Evolutionary conservation across 768 basidiomycete genomes (phyloP).

Genomic region (Rhizopogon vulgaris): DNA sequence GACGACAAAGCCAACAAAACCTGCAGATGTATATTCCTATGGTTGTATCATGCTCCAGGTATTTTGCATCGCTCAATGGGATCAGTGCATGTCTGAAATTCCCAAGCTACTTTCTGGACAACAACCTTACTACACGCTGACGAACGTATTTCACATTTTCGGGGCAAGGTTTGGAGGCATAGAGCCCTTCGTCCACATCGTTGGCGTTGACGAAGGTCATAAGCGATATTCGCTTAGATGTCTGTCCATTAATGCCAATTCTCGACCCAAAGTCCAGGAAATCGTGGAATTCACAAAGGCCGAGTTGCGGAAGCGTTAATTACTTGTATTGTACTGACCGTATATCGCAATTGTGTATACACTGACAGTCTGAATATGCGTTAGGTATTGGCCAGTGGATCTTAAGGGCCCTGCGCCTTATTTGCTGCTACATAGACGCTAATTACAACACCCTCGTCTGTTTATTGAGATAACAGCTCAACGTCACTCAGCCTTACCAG

Average conservation of each 20-base stretch:
- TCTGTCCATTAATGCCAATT: not conserved
- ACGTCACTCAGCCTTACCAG: no score
- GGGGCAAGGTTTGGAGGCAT: not conserved
- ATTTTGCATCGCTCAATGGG: constrained; percentile 7
- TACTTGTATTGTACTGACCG: no score
- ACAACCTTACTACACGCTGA: not conserved
- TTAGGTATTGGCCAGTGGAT: no score
- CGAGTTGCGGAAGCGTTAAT: not conserved
- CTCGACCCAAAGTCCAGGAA: not conserved
- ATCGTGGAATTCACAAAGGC: not conserved
- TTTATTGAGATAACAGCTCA: no score
- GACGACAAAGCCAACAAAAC: constrained; percentile 11
- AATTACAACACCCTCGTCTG: no score
- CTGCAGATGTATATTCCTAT: constrained; percentile 33
- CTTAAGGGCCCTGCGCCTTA: no score
- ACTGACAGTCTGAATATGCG: no score
- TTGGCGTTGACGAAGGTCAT: not conserved
- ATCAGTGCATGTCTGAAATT: not conserved
- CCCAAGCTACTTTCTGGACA: not conserved
- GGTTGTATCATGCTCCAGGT: constrained; percentile 28
- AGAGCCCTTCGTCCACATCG: not conserved
- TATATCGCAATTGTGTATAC: no score
- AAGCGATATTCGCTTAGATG: not conserved
- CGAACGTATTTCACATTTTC: not conserved
- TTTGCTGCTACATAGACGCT: no score